These are phyloP conservation scores for Nissolia schottii DNA, from an alignment of 306 rosid genomes.

Conservation along the genomic window DNA sequence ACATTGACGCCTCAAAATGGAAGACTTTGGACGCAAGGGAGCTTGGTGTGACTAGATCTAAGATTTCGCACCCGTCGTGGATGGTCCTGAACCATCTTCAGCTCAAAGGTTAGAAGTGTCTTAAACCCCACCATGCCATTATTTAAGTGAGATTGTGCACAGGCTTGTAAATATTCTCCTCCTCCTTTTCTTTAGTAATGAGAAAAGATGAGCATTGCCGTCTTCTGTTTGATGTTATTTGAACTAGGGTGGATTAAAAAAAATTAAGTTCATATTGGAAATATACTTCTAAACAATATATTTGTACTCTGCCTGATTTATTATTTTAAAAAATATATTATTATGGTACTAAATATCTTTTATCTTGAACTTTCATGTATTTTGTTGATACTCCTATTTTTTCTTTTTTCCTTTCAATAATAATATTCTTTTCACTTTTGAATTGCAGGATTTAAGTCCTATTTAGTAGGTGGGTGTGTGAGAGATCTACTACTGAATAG, in stretches of 20 bases:
- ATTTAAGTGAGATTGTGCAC: not conserved
- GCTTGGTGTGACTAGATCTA: slow-evolving; percentile 34
- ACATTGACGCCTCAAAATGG: slow-evolving; percentile 13
- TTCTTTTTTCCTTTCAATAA: not conserved
- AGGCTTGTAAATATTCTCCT: not conserved
- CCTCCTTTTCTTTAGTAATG: not conserved
- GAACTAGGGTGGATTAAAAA: not conserved
- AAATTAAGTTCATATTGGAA: not conserved
- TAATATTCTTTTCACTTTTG: slow-evolving; percentile 9
- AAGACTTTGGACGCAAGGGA: slow-evolving; percentile 19
- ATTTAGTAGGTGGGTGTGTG: slow-evolving; percentile 96
- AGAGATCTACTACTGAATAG: slow-evolving; percentile 76
- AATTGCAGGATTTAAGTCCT: slow-evolving; percentile 74
- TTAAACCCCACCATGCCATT: not conserved
- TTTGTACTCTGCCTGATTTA: not conserved
- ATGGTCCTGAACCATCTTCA: slow-evolving; percentile 28
- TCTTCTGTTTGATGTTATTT: slow-evolving; percentile 14
- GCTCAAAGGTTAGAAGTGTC: slow-evolving; percentile 24
- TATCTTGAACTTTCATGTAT: not conserved
- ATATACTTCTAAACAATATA: not conserved
- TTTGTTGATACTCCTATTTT: not conserved
- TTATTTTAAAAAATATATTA: not conserved
- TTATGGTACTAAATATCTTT: not conserved
- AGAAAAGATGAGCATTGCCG: not conserved
- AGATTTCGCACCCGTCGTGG: slow-evolving; percentile 29